Conservation (phyloP, 2,329 filamentous ascomycete species). For the Apiospora saccharicola region DNA sequence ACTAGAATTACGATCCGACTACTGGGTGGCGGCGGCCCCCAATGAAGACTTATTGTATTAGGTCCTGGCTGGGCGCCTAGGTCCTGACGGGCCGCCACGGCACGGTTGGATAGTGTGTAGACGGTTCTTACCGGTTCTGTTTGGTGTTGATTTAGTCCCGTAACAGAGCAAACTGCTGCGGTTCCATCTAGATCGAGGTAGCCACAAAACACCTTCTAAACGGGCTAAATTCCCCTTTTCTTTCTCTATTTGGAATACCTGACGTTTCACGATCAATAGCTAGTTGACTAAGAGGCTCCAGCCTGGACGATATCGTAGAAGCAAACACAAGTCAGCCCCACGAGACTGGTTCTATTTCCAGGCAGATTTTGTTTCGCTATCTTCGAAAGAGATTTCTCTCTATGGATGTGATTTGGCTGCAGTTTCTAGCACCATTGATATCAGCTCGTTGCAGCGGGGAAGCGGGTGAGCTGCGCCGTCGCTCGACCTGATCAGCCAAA, state of each 20-base stretch:
- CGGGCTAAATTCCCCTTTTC: not conserved
- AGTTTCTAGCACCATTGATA: constrained; percentile 4
- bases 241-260: not conserved
- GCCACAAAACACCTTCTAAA: not conserved
- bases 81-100: constrained; percentile 12
- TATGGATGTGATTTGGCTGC: not conserved
- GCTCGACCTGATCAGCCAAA: not conserved
- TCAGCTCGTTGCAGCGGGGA: constrained; percentile 9
- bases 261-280: not conserved
- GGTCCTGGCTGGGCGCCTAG: not conserved
- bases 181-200: not conserved
- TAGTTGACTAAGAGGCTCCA: not conserved
- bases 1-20: not conserved
- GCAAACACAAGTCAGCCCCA: not conserved
- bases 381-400: not conserved
- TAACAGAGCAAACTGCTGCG: not conserved
- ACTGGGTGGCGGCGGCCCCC: not conserved
- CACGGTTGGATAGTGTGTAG: constrained; percentile 17
- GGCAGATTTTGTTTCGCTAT: not conserved
- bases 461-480: not conserved
- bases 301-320: not conserved
- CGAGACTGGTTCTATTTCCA: not conserved
- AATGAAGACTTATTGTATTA: not conserved
- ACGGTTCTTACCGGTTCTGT: not conserved
- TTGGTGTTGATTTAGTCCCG: constrained; percentile 1